These are phyloP conservation scores for Rhodofomes roseus DNA, from an alignment of 1,284 basidiomycete species.

Conservation along the genomic window DNA sequence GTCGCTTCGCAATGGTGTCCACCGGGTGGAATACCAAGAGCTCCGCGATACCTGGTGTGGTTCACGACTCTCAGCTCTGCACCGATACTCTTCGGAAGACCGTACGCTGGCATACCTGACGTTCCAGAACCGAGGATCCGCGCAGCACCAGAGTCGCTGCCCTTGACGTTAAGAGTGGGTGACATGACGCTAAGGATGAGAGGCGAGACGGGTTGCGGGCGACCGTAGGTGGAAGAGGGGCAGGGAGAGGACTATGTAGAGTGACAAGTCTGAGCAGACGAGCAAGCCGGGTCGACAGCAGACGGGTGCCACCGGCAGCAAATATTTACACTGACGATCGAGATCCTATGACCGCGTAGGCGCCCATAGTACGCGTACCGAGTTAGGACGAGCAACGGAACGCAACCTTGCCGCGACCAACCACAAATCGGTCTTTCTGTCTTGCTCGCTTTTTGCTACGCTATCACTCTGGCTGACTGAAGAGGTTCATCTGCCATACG, in stretches of 20 bases:
- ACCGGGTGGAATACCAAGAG: conserved; percentile 89
- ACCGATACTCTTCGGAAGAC: too few relatives aligned
- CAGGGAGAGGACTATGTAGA: neutral
- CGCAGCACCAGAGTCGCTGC: conserved; percentile 88
- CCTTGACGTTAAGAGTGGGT: conserved; percentile 55
- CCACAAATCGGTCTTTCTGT: neutral
- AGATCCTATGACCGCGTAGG: neutral
- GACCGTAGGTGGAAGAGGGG: neutral
- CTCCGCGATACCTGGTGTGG: conserved; percentile 81
- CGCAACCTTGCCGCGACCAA: neutral
- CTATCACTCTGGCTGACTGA: too few relatives aligned
- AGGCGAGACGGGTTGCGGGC: neutral
- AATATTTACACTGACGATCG: neutral
- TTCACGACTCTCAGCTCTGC: neutral
- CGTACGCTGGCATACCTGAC: conserved; percentile 57
- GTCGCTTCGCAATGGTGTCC: conserved; percentile 94
- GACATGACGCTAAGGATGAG: conserved; percentile 42
- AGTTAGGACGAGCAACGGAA: neutral
- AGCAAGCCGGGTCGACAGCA: neutral
- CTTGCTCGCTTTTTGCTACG: too few relatives aligned
- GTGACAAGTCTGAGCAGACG: neutral
- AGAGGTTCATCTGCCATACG: too few relatives aligned
- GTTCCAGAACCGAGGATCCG: conserved; percentile 90
- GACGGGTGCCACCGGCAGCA: neutral
- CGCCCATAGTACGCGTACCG: neutral